These are phyloP conservation scores for Ambrosiella xylebori DNA, from an alignment of 2,329 filamentous ascomycete genomes.

Conservation along the genomic window DNA sequence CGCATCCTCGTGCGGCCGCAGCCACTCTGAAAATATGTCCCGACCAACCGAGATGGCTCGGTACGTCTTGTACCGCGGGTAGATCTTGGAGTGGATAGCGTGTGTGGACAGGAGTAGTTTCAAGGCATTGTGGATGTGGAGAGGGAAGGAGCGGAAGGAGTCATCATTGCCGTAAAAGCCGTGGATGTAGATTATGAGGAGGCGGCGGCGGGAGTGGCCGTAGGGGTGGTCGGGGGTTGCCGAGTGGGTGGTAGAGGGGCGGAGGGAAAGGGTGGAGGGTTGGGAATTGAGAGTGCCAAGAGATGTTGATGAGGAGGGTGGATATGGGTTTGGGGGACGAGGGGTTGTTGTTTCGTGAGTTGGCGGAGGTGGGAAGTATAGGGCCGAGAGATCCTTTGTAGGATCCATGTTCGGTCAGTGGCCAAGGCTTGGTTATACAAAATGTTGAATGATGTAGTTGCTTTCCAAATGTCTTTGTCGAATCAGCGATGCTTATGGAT, in stretches of 20 bases:
- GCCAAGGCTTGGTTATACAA: too few species aligned
- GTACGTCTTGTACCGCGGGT: conserved; percentile 63
- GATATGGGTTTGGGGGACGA: not conserved
- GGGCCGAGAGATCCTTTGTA: not conserved
- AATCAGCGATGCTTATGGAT: too few species aligned
- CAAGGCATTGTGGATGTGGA: conserved; percentile 65
- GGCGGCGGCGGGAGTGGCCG: conserved; percentile 26
- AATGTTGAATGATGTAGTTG: too few species aligned
- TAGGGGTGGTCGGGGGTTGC: conserved; percentile 13
- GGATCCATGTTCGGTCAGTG: not conserved
- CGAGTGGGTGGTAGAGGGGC: not conserved
- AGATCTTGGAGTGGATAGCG: conserved; percentile 72
- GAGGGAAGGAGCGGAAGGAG: conserved; percentile 75
- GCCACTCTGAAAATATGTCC: conserved; percentile 71
- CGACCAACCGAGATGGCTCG: conserved; percentile 54
- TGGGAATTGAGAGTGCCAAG: conserved; percentile 17
- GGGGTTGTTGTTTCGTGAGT: conserved; percentile 17
- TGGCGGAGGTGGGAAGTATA: conserved; percentile 16
- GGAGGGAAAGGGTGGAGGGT: conserved; percentile 27
- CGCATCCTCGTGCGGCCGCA: conserved; percentile 56
- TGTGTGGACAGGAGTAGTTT: conserved; percentile 54
- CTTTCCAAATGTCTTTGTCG: too few species aligned
- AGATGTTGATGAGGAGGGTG: conserved; percentile 14
- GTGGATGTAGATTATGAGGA: conserved; percentile 73
- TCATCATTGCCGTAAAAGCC: conserved; percentile 81